A percentile compares a stretch with the other conserved stretches of the same genome.
These are phyloP conservation scores for Ochromonadaceae sp. DNA, from an alignment of 352 stramenopile genomes.

Conservation along the genomic window DNA sequence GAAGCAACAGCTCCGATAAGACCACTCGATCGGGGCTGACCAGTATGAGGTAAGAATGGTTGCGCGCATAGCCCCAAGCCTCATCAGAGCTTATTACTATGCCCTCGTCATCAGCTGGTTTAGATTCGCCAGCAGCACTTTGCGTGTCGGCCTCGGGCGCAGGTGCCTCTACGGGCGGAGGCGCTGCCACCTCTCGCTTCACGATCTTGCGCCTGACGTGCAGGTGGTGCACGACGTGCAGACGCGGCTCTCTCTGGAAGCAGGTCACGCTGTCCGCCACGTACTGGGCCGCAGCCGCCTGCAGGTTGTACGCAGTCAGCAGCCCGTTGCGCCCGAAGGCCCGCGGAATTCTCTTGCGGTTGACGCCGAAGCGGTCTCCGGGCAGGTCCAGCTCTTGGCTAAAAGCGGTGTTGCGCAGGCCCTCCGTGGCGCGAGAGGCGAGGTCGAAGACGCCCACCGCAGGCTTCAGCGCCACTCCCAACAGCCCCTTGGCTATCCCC, in stretches of 20 bases:
- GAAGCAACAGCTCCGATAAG: not conserved
- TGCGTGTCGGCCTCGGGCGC: too few relatives aligned
- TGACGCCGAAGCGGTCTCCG: not conserved
- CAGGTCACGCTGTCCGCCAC: not conserved
- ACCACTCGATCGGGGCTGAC: not conserved
- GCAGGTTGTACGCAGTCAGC: not conserved
- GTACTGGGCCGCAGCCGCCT: not conserved
- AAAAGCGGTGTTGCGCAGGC: slow-evolving; percentile 8
- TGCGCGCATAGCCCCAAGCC: not conserved
- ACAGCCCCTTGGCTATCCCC: slow-evolving; percentile 22
- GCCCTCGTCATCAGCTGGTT: too few relatives aligned
- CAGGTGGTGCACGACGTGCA: not conserved
- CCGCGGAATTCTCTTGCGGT: not conserved
- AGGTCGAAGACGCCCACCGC: slow-evolving; percentile 27
- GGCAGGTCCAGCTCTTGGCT: not conserved
- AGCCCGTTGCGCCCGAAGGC: not conserved
- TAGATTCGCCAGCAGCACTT: too few relatives aligned
- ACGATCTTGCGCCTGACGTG: not conserved
- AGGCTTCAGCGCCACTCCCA: slow-evolving; percentile 26
- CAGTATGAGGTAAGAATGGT: not conserved
- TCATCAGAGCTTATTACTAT: too few relatives aligned
- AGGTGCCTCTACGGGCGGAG: too few relatives aligned
- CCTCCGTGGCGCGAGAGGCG: slow-evolving; percentile 20
- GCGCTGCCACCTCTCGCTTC: too few relatives aligned
- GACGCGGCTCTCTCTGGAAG: not conserved